Base-by-base conservation (phyloP, 768 basidiomycete genomes). In the Pleurotus eryngii region DNA sequence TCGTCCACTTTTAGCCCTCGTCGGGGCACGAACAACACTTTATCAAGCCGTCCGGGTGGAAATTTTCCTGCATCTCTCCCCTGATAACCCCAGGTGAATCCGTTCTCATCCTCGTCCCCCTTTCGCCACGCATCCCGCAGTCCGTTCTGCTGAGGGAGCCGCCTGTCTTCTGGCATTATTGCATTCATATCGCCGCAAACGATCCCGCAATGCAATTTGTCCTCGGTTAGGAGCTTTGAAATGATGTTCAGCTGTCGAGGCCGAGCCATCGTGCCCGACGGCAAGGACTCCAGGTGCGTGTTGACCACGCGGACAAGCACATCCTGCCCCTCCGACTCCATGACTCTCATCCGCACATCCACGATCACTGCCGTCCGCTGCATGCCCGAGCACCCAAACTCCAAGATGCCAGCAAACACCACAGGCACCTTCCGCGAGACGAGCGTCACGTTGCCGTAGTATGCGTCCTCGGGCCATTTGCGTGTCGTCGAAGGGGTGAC, bases 141-240 rank as follows among this genome's bases (percentile, higher is more conserved):
- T 22, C 82, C 82, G 1, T 78, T 70, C 2, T 75, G 69, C 35
- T 63, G 68, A 11, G 78, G 75, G 27, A 84, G 67, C 38, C 57
- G 60, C 53, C 56, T 58, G 50, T 90, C 87, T 14, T 69, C 68
- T 1, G 70, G 64, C 2, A 71, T 70, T 54, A 90, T 83, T 47
- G 83, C 77, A 60, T 89, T 90, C 85, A 90, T 88, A 63, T 90
- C 88, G 1, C 89, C 89, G 0, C 77, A 79, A 38, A 89, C 77
- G 2, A 91, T 61, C 0, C 87, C 89, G 1, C 84, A 86, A 22
- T 76, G 68, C 14, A 86, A 66, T 0, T 69, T 70, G 9, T 72
- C 68, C 57, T 77, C 76, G 63, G 73, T 76, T 63, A 90, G 64
- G 65, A 82, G 67, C 20, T 76, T 70, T 12, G 80, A 74, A 51